These are phyloP conservation scores for Pleurozium schreberi DNA, from an alignment of 225 moss, liverwort and hornwort species.

Conservation along the genomic window DNA sequence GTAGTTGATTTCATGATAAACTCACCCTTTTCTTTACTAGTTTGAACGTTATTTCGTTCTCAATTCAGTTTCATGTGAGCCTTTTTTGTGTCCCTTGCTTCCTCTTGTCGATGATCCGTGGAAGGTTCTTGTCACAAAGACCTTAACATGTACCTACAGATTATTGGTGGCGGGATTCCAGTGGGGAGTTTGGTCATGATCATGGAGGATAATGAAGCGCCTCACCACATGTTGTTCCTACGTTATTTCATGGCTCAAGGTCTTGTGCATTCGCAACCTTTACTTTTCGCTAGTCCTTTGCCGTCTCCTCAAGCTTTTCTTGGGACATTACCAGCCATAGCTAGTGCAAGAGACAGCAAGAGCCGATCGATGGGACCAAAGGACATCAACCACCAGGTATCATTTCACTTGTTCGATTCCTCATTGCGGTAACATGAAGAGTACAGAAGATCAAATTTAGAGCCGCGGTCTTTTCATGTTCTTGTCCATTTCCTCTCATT, in stretches of 20 bases:
- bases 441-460: neutral
- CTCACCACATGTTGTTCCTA: constrained; percentile 84
- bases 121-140: neutral
- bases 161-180: constrained; percentile 83
- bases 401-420: neutral
- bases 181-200: constrained; percentile 86
- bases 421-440: neutral
- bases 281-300: constrained; percentile 76
- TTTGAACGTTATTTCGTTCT: neutral
- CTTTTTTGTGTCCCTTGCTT: neutral
- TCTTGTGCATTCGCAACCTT: constrained; percentile 72
- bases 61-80: neutral
- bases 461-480: neutral
- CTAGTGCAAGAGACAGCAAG: constrained; percentile 42
- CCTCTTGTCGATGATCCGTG: neutral
- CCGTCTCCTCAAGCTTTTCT: constrained; percentile 68
- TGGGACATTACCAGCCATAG: constrained; percentile 70
- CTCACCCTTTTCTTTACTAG: neutral
- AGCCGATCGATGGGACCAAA: constrained; percentile 4
- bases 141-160: constrained; percentile 57
- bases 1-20: neutral
- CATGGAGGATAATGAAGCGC: constrained; percentile 89
- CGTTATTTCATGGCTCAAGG: constrained; percentile 95
- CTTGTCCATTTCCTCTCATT: neutral
- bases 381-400: constrained; percentile 33